Percentiles rank a stretch among this genome's conserved stretches.
Evolutionary conservation across 1,139 yeast genomes (phyloP).

Genomic region (Blastobotrys proliferans): DNA sequence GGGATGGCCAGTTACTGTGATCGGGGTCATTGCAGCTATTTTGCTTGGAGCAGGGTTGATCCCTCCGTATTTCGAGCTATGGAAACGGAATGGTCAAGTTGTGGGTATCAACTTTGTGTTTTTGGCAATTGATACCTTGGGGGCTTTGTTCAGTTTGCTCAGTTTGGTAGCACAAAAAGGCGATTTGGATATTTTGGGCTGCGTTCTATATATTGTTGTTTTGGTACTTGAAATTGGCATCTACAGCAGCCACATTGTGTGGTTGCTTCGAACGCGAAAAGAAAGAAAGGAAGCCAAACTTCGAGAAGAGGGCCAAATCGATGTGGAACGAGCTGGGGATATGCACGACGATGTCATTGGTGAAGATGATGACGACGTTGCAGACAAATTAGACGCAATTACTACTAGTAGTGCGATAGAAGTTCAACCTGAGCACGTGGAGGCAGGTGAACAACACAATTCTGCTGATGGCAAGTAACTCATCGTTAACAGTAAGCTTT

Average conservation of each 20-base stretch:
- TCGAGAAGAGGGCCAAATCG: slow-evolving; percentile 1
- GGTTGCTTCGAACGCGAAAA: slow-evolving; percentile 57
- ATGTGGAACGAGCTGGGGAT: background rate
- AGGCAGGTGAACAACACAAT: background rate
- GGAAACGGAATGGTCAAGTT: slow-evolving; percentile 75
- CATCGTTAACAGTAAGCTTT: background rate
- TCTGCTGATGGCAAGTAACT: slow-evolving; percentile 3
- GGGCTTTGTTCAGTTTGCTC: slow-evolving; percentile 73
- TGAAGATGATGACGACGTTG: background rate
- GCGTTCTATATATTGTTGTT: slow-evolving; percentile 67
- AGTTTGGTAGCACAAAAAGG: slow-evolving; percentile 41
- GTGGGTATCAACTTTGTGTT: slow-evolving; percentile 87
- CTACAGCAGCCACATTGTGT: slow-evolving; percentile 59
- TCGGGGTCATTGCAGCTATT: slow-evolving; percentile 77
- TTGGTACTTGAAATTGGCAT: slow-evolving; percentile 75
- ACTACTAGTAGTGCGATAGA: background rate
- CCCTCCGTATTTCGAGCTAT: slow-evolving; percentile 85
- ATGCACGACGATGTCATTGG: background rate
- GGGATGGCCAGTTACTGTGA: slow-evolving; percentile 72
- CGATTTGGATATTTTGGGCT: slow-evolving; percentile 67
- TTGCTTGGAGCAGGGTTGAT: slow-evolving; percentile 71
- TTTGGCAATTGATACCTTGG: slow-evolving; percentile 67
- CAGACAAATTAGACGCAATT: background rate
- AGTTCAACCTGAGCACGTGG: background rate
- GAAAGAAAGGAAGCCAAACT: slow-evolving; percentile 17